Base-by-base conservation (phyloP, 139 green algal species). In the Micromonas commoda region DNA sequence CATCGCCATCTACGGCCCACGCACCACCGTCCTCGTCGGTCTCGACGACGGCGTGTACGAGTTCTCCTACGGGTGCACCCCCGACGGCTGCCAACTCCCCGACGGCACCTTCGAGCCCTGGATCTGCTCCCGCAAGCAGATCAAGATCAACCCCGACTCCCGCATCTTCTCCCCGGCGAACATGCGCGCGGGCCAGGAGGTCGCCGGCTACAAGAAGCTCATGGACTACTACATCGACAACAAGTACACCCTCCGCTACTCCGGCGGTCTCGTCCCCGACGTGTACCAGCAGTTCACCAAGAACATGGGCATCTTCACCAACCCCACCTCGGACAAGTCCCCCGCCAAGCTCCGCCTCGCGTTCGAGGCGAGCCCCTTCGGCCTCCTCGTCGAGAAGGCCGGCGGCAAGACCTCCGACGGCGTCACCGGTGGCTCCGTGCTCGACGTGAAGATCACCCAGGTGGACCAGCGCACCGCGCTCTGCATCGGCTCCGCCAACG, bases 141-240 rank as follows among this genome's bases (percentile, higher is more conserved):
- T 81, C 76, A 80, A 45, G 29, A 89, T 89, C 75, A 77, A 66
- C 71, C 64, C 77, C 29, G 83, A 87, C 67, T 83, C 80, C 66
- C 87, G 87, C 75, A 85, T 89, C 74, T 88, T 88, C 81, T 80
- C 85, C 37, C 85, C 85, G 29, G 85, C 82, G 61, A 89, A 89
- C 81, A 67, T 89, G 76, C 73, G 85, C 24, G 85, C 85, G 29
- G 80, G 83, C 53, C 71, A 86, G 76, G 85, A 89, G 26, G 85
- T 86, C 71, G 72, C 77, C 5, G 76, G 81, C 38, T 89, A 89
- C 79, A 84, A 88, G 79, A 86, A 88, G 73, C 82, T 89, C 29
- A 67, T 89, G 31, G 82, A 87, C 53, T 81, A 88, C 83, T 89
- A 79, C 81, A 83, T 89, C 37, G 65, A 77, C 31, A 75, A 89